Conservation (phyloP, 805 yeast genomes). For the Cyberlindnera americana region DNA sequence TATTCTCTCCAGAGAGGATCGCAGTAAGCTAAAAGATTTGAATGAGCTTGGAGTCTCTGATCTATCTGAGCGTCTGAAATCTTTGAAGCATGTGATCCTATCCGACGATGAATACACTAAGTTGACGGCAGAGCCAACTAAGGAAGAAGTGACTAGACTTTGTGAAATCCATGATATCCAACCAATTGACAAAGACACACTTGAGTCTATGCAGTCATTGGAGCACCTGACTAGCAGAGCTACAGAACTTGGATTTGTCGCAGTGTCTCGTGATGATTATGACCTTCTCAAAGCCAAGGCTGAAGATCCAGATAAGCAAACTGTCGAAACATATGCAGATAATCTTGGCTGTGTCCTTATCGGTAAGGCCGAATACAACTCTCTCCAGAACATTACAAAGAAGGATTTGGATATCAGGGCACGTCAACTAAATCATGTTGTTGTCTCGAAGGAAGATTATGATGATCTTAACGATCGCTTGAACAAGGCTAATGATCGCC, state of each 20-base stretch:
- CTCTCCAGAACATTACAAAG: slow-evolving; percentile 26
- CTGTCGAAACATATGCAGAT: slow-evolving; percentile 18
- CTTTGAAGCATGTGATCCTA: not conserved
- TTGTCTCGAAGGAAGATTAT: slow-evolving; percentile 24
- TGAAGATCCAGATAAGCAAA: slow-evolving; percentile 24
- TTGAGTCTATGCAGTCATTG: slow-evolving; percentile 13
- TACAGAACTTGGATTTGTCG: slow-evolving; percentile 8
- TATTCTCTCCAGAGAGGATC: not conserved
- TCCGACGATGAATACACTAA: slow-evolving; percentile 1
- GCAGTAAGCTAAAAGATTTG: slow-evolving; percentile 1
- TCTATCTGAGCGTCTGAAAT: not conserved
- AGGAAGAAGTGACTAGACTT: slow-evolving; percentile 4
- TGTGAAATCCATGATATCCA: slow-evolving; percentile 11
- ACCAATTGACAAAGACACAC: slow-evolving; percentile 8
- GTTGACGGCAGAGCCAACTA: slow-evolving; percentile 8
- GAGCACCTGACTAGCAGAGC: slow-evolving; percentile 9
- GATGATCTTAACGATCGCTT: slow-evolving; percentile 8
- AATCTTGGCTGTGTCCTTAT: slow-evolving; percentile 24
- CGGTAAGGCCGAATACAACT: slow-evolving; percentile 24
- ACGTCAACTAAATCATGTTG: slow-evolving; percentile 27
- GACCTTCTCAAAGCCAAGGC: slow-evolving; percentile 19
- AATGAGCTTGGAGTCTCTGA: slow-evolving; percentile 2
- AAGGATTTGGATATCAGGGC: slow-evolving; percentile 31
- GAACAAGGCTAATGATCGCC: not conserved
- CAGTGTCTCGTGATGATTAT: slow-evolving; percentile 24